Evolutionary conservation across 441 rosid genomes (phyloP).

Genomic region (Gossypium lobatum): DNA sequence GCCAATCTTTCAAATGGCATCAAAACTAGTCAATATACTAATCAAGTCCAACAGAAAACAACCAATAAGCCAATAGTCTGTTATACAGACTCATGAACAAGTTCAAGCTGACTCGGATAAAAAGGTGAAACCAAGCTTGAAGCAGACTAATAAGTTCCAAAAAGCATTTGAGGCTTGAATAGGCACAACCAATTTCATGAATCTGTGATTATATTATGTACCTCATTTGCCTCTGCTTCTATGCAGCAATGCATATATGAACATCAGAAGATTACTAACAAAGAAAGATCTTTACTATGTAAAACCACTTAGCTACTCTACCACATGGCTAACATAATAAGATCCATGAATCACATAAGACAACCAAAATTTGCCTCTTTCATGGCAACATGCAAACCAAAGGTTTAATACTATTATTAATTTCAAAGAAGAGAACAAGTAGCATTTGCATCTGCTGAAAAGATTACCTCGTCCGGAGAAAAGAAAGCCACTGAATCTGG

Average conservation of each 20-base stretch:
- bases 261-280: not conserved
- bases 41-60: not conserved
- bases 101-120: not conserved
- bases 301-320: not conserved
- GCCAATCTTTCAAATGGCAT: not conserved
- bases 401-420: not conserved
- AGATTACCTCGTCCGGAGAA: conserved; percentile 88
- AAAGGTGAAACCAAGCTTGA: conserved; percentile 3
- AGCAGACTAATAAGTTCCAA: not conserved
- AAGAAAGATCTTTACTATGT: not conserved
- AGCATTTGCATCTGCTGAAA: not conserved
- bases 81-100: not conserved
- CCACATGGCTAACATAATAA: not conserved
- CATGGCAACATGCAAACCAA: not conserved
- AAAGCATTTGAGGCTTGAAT: not conserved
- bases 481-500: conserved; percentile 94
- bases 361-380: not conserved
- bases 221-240: not conserved
- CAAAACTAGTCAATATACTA: not conserved
- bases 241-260: not conserved
- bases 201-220: not conserved
- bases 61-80: not conserved
- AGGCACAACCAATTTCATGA: not conserved
- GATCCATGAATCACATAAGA: not conserved
- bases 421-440: conserved; percentile 1